phyloP scores from a whole-genome alignment of 495 filamentous ascomycete species.

The Aspergillus taichungensis region DNA sequence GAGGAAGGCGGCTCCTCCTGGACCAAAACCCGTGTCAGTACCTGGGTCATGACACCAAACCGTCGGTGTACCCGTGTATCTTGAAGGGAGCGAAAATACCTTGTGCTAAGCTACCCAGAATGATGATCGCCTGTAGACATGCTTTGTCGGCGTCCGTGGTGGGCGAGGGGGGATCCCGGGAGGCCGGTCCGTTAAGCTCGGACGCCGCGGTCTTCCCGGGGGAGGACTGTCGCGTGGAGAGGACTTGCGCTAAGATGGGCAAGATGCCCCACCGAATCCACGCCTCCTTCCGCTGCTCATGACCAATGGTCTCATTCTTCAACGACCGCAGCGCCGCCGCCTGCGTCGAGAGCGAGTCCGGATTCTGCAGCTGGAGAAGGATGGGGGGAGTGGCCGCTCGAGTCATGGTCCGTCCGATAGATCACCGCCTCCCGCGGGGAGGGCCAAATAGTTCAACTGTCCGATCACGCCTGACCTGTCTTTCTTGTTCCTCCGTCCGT shows the following conservation, averaged over 20 bases:
- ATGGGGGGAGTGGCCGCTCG: slow-evolving; percentile 43
- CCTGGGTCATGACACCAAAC: neutral
- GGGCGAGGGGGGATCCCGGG: slow-evolving; percentile 8
- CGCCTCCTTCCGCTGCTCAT: slow-evolving; percentile 74
- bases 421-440: slow-evolving; percentile 26
- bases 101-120: slow-evolving; percentile 74
- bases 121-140: slow-evolving; percentile 68
- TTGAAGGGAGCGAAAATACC: slow-evolving; percentile 42
- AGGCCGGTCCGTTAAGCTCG: slow-evolving; percentile 25
- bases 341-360: slow-evolving; percentile 52
- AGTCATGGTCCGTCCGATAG: slow-evolving; percentile 32
- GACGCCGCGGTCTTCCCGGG: slow-evolving; percentile 27
- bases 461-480: neutral
- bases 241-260: slow-evolving; percentile 53
- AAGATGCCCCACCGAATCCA: slow-evolving; percentile 65
- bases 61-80: too few species aligned
- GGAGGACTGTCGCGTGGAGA: slow-evolving; percentile 30
- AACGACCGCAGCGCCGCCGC: slow-evolving; percentile 57
- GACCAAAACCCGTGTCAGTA: slow-evolving; percentile 14
- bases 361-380: slow-evolving; percentile 52
- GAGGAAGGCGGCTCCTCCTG: slow-evolving; percentile 77
- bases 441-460: neutral
- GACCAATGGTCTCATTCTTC: slow-evolving; percentile 86
- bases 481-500: neutral
- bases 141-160: slow-evolving; percentile 51